Evolutionary conservation across 2,329 filamentous ascomycete genomes (phyloP).

Genomic region (Colletotrichum camelliae): DNA sequence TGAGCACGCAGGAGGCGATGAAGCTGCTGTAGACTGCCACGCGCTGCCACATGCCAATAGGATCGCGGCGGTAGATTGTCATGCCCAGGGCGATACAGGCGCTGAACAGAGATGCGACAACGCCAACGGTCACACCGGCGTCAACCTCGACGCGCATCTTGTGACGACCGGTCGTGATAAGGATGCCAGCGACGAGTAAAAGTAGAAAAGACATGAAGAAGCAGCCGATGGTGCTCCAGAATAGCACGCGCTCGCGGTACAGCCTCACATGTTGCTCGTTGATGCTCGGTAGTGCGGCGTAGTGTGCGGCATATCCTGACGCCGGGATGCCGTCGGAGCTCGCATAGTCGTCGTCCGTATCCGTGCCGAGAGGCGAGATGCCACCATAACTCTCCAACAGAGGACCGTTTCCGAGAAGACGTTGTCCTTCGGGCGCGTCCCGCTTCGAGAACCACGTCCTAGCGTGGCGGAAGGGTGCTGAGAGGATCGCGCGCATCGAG

Average conservation of each 20-base stretch:
- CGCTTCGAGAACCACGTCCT: slow-evolving; percentile 52
- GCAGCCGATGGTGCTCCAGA: slow-evolving; percentile 56
- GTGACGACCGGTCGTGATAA: slow-evolving; percentile 72
- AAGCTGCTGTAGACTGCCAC: slow-evolving; percentile 44
- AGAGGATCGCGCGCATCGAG: slow-evolving; percentile 59
- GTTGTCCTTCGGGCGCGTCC: background rate
- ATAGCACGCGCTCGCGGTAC: slow-evolving; percentile 61
- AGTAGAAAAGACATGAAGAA: slow-evolving; percentile 68
- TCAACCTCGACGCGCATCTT: slow-evolving; percentile 76
- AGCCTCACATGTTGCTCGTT: slow-evolving; percentile 53
- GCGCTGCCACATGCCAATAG: slow-evolving; percentile 46
- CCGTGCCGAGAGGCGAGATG: slow-evolving; percentile 30
- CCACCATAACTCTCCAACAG: slow-evolving; percentile 23
- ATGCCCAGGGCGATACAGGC: slow-evolving; percentile 66
- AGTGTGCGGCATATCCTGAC: slow-evolving; percentile 58
- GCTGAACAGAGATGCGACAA: slow-evolving; percentile 69
- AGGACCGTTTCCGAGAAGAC: slow-evolving; percentile 6
- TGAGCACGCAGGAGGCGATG: slow-evolving; percentile 42
- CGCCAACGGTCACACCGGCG: slow-evolving; percentile 72
- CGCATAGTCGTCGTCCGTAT: slow-evolving; percentile 55
- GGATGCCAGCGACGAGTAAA: slow-evolving; percentile 66
- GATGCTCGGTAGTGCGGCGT: slow-evolving; percentile 58
- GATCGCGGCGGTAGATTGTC: slow-evolving; percentile 57
- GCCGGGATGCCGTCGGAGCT: slow-evolving; percentile 55
- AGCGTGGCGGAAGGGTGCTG: slow-evolving; percentile 55